Evolutionary conservation across 257 asterid genomes (phyloP).

Genomic region (Solanum peruvianum): DNA sequence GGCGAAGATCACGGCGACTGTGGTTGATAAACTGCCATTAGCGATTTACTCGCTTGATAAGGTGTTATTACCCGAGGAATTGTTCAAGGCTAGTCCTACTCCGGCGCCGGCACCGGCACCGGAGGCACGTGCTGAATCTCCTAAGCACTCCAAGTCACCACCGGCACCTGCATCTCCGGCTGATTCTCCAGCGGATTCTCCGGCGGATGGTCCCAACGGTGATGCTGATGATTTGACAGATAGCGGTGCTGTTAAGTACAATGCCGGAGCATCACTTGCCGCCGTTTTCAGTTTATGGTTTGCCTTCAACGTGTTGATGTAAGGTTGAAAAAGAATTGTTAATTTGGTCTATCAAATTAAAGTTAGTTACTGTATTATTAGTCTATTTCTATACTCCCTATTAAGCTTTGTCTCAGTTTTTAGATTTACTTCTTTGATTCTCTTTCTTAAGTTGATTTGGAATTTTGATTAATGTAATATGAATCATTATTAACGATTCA

Average conservation of each 20-base stretch:
- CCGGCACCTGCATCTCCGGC: constrained; percentile 35
- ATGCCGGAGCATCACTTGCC: constrained; percentile 13
- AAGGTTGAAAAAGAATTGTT: not conserved
- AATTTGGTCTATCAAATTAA: not conserved
- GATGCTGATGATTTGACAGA: constrained; percentile 24
- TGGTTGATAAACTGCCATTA: constrained; percentile 40
- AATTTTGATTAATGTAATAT: not conserved
- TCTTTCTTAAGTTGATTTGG: not conserved
- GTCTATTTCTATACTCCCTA: not conserved
- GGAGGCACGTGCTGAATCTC: constrained; percentile 20
- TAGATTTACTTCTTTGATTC: not conserved
- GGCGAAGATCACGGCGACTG: constrained; percentile 33
- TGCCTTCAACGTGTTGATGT: not conserved
- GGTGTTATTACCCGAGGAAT: constrained; percentile 40
- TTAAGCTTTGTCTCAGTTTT: not conserved
- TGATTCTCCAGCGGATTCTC: constrained; percentile 25
- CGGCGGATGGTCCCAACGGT: constrained; percentile 40
- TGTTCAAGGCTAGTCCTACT: constrained; percentile 20
- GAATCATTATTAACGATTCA: not conserved
- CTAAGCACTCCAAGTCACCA: constrained; percentile 19
- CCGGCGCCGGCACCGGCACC: constrained; percentile 59
- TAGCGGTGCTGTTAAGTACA: constrained; percentile 16
- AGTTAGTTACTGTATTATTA: not conserved
- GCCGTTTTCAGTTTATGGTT: constrained; percentile 17
- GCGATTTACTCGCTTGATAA: constrained; percentile 30